phyloP scores from a whole-genome alignment of 495 filamentous ascomycete genomes.

The Aspergillus haitiensis region DNA sequence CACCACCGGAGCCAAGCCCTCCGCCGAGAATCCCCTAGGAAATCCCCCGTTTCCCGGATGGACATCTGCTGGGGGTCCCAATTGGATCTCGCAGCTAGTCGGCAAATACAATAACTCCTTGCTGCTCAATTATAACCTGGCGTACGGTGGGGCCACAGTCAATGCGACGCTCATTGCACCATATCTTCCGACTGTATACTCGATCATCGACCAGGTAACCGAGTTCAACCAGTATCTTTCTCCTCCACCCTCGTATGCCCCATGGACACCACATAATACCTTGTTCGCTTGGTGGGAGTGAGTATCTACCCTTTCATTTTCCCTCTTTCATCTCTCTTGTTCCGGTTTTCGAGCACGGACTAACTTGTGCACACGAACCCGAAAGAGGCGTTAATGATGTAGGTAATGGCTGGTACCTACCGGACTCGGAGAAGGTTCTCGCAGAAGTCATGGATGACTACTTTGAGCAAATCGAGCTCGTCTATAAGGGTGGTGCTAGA shows the following conservation, averaged over 20 bases:
- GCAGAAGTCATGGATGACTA: slow-evolving; percentile 13
- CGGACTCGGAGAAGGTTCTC: slow-evolving; percentile 5
- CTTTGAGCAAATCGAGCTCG: slow-evolving; percentile 16
- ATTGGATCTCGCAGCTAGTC: slow-evolving; percentile 17
- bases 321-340: background rate
- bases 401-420: slow-evolving; percentile 12
- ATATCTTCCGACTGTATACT: slow-evolving; percentile 12
- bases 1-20: slow-evolving; percentile 14
- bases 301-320: background rate
- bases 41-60: slow-evolving; percentile 18
- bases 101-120: slow-evolving; percentile 14
- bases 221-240: slow-evolving; percentile 7
- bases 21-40: slow-evolving; percentile 14
- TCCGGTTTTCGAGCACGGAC: background rate
- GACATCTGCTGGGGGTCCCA: slow-evolving; percentile 12
- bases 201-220: slow-evolving; percentile 16
- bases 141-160: slow-evolving; percentile 17
- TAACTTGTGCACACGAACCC: background rate
- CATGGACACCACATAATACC: slow-evolving; percentile 9
- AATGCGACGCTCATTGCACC: slow-evolving; percentile 14
- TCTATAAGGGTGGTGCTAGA: slow-evolving; percentile 10
- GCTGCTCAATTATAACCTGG: slow-evolving; percentile 17
- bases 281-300: slow-evolving; percentile 15
- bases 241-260: slow-evolving; percentile 1
- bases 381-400: slow-evolving; percentile 18